Conservation (phyloP, 805 yeast species). For the Kodamaea leandrae region DNA sequence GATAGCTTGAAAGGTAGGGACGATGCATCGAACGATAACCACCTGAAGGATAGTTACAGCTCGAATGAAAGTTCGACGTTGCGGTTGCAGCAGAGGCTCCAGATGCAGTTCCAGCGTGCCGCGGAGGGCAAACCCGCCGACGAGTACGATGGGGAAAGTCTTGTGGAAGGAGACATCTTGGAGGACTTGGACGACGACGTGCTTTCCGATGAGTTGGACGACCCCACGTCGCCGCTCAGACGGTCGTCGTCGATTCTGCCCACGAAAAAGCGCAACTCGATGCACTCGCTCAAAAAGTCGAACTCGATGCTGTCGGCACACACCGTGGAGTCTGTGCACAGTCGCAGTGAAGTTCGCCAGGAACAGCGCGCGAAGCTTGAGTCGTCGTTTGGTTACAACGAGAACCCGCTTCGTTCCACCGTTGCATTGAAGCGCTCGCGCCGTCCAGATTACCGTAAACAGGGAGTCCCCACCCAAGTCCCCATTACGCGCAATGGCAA, state of each 20-base stretch:
- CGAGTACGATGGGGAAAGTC: slow-evolving; percentile 52
- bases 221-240: not conserved
- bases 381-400: slow-evolving; percentile 2
- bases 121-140: slow-evolving; percentile 20
- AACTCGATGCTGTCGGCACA: not conserved
- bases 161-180: slow-evolving; percentile 29
- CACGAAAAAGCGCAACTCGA: not conserved
- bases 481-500: slow-evolving; percentile 17
- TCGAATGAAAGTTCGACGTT: slow-evolving; percentile 7
- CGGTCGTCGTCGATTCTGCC: not conserved
- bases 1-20: not conserved
- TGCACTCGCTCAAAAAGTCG: not conserved
- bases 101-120: slow-evolving; percentile 17
- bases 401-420: slow-evolving; percentile 14
- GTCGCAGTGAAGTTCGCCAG: not conserved
- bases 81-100: slow-evolving; percentile 18
- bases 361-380: slow-evolving; percentile 5
- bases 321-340: not conserved
- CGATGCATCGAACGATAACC: not conserved
- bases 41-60: not conserved
- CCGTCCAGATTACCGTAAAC: slow-evolving; percentile 39
- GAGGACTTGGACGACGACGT: not conserved
- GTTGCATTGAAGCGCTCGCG: slow-evolving; percentile 37
- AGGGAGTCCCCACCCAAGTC: slow-evolving; percentile 7
- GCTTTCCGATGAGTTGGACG: too few relatives aligned